Conservation (phyloP, 2,329 filamentous ascomycete species). For the Knufia fluminis region DNA sequence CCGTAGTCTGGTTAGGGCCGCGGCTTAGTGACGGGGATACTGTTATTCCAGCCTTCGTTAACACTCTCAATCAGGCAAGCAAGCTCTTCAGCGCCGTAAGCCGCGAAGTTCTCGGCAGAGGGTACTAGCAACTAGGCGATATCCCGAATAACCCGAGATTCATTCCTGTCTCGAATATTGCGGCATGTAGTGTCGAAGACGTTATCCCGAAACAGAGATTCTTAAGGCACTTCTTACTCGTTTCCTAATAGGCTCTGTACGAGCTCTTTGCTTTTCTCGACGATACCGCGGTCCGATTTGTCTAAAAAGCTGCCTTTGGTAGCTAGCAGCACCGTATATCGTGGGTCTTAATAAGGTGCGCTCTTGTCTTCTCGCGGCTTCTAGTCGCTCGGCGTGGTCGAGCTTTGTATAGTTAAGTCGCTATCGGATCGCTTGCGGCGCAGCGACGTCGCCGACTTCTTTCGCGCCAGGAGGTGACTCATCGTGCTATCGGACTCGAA, state of each 20-base stretch:
- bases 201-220: constrained; percentile 29
- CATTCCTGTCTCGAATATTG: constrained; percentile 27
- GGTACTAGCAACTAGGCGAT: constrained; percentile 30
- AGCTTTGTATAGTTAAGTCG: constrained; percentile 14
- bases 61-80: constrained; percentile 28
- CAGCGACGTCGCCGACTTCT: constrained; percentile 17
- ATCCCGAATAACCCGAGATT: constrained; percentile 30
- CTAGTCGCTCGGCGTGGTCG: constrained; percentile 20
- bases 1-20: constrained; percentile 30
- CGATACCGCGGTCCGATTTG: not conserved
- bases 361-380: constrained; percentile 19
- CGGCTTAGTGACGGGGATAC: constrained; percentile 23
- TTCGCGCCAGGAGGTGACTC: constrained; percentile 27
- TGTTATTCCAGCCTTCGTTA: constrained; percentile 28
- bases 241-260: not conserved
- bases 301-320: constrained; percentile 21
- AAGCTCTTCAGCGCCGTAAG: constrained; percentile 22
- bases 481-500: constrained; percentile 5
- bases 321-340: constrained; percentile 15
- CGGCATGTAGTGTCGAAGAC: constrained; percentile 27
- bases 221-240: constrained; percentile 9
- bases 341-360: constrained; percentile 16
- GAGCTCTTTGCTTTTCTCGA: not conserved
- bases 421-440: constrained; percentile 19
- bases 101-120: constrained; percentile 28